Conservation (phyloP, 805 yeast genomes). For the Monosporozyma unispora region DNA sequence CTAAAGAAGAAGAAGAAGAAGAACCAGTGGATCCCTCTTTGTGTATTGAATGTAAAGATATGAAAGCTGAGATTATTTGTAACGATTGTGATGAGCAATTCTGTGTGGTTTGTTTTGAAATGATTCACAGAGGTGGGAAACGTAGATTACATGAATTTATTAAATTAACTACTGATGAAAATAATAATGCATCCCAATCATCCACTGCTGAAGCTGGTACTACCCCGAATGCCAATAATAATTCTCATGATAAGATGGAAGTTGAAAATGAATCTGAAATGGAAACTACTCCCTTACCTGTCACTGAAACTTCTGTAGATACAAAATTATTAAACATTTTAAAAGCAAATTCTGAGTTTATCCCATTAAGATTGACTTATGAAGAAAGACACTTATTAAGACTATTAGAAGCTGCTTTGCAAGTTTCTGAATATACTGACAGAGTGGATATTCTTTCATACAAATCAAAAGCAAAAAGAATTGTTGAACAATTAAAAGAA, state of each 20-base stretch:
- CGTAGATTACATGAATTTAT: conserved; percentile 38
- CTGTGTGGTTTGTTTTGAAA: conserved; percentile 60
- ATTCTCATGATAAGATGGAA: conserved; percentile 3
- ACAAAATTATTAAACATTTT: conserved; percentile 32
- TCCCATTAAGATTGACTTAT: conserved; percentile 59
- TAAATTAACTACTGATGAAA: conserved; percentile 15
- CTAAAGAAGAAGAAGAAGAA: conserved; percentile 23
- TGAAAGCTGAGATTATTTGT: conserved; percentile 59
- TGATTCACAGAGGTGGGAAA: conserved; percentile 62
- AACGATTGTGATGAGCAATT: conserved; percentile 55
- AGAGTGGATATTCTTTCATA: conserved; percentile 63
- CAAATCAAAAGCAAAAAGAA: conserved; percentile 59
- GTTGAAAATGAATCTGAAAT: conserved; percentile 15
- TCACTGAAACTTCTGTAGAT: conserved; percentile 13
- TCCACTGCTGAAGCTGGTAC: conserved; percentile 11
- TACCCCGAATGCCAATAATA: conserved; percentile 9
- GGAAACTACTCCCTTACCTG: neutral
- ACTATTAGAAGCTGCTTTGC: conserved; percentile 63
- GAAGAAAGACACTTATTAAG: conserved; percentile 64
- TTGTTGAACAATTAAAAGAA: conserved; percentile 62
- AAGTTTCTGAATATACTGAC: conserved; percentile 74
- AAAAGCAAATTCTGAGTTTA: conserved; percentile 40
- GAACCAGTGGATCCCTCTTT: conserved; percentile 31
- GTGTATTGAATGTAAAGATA: conserved; percentile 68
- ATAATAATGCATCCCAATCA: conserved; percentile 9